Evolutionary conservation across 352 stramenopile species (phyloP), one percentile per base, ranked within the genome.

Genomic region (Globisporangium barbulae): DNA sequence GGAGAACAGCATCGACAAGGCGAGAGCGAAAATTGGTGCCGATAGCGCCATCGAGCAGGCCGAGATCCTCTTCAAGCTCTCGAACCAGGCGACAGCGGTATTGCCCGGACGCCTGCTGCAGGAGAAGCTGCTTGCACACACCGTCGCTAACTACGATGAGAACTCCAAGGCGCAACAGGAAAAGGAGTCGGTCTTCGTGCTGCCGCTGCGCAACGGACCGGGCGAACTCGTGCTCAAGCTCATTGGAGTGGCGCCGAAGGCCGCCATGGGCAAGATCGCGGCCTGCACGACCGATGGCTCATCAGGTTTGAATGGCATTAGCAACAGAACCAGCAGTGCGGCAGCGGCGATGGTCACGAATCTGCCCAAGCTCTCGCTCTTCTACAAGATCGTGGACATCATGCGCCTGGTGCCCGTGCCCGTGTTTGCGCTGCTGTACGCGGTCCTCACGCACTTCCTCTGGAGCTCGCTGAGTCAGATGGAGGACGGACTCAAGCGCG

Each of bases 11-110:
- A 72, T 67, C 19, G 73, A 74, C 10, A 72, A 70, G 25, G 67
- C 67, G 28, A 55, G 59, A 5, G 52, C 35, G 17, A 69, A 67
- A 17, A 50, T 21, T 25, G 61, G 50, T 3, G 60, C 59, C 17
- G 41, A 12, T n/a, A 47, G 25, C 9, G 56, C 53, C 30, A 64
- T 72, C n/a, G 55, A 73, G 0, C 72, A 68, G 30, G 71, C 77
- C 21, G 77, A 92, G 65, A 91, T 93, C 64, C 70, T 81, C 35
- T 91, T 93, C 71, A 76, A 79, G 55, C 66, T 91, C 13, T 86
- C 84, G 4, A 90, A 86, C 49, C 70, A 81, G 58, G 67, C 74
- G 8, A 75, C 74, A 2, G 81, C 81, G 8, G 74, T 78, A 42
- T 61, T 93, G 28, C 65, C 77, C 10, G 79, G 80, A 22, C 60